phyloP scores from a whole-genome alignment of 805 yeast species.

The Candida stauntonica region DNA sequence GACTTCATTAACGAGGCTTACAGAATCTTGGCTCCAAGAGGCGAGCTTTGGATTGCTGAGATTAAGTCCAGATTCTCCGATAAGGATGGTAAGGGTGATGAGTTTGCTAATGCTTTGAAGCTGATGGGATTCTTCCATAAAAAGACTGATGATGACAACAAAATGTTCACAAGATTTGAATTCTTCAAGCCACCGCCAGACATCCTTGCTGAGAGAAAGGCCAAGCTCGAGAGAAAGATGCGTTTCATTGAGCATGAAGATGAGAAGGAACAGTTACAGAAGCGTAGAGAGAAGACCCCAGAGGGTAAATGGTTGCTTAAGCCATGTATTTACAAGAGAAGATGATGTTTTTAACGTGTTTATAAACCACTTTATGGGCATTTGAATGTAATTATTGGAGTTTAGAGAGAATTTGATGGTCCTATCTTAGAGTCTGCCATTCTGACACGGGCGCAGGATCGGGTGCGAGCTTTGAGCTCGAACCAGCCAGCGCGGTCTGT shows the following conservation, averaged over 20 bases:
- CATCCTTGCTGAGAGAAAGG: slow-evolving; percentile 56
- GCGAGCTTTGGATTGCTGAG: slow-evolving; percentile 97
- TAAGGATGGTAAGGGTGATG: slow-evolving; percentile 67
- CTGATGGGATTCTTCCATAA: slow-evolving; percentile 82
- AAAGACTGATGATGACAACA: slow-evolving; percentile 78
- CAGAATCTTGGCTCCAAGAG: slow-evolving; percentile 81
- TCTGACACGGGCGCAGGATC: neutral
- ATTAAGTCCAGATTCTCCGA: slow-evolving; percentile 89
- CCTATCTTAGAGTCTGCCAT: too few species aligned
- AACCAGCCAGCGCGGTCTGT: too few species aligned
- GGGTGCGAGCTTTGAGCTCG: too few species aligned
- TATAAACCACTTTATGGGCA: too few species aligned
- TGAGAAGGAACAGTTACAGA: slow-evolving; percentile 55
- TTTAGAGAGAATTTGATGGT: too few species aligned
- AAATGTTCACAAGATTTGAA: slow-evolving; percentile 93
- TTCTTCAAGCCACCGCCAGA: slow-evolving; percentile 82
- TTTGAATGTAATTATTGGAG: too few species aligned
- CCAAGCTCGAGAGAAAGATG: slow-evolving; percentile 55
- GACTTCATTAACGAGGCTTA: slow-evolving; percentile 90
- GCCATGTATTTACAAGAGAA: slow-evolving; percentile 93
- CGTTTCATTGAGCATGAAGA: slow-evolving; percentile 69
- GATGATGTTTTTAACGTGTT: slow-evolving; percentile 36
- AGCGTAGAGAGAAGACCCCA: slow-evolving; percentile 48
- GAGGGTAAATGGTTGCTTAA: slow-evolving; percentile 89
- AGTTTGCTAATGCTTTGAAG: slow-evolving; percentile 76